Conservation (phyloP, 2,329 filamentous ascomycete genomes). For the Stachybotrys echinatus region DNA sequence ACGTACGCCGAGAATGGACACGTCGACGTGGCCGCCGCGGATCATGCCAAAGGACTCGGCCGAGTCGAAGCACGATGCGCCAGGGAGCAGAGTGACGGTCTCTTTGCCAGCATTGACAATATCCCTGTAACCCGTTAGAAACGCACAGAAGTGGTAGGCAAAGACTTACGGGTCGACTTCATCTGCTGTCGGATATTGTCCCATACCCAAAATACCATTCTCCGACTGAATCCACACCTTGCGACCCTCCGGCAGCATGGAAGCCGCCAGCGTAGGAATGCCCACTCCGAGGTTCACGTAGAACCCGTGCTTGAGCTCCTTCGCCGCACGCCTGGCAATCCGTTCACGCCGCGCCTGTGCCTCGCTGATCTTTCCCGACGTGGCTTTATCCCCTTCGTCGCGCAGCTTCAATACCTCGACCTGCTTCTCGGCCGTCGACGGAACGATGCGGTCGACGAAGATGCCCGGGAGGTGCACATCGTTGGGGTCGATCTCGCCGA, state of each 20-base stretch:
- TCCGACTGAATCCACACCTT: conserved; percentile 83
- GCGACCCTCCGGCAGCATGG: conserved; percentile 61
- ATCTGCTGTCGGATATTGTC: conserved; percentile 68
- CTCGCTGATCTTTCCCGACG: conserved; percentile 35
- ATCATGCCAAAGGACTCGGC: conserved; percentile 87
- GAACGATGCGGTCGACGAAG: conserved; percentile 76
- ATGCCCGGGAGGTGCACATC: conserved; percentile 77
- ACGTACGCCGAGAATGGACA: conserved; percentile 69
- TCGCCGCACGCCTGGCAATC: conserved; percentile 72
- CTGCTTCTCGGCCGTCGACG: conserved; percentile 63
- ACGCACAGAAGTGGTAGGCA: background rate
- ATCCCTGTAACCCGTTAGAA: conserved; percentile 37
- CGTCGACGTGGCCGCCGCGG: conserved; percentile 75
- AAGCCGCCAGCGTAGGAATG: conserved; percentile 80
- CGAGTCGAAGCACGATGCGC: conserved; percentile 72
- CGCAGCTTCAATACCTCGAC: conserved; percentile 65
- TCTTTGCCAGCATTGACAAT: conserved; percentile 87
- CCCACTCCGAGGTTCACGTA: conserved; percentile 76
- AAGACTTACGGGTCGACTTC: conserved; percentile 57
- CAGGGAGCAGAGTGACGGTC: conserved; percentile 73
- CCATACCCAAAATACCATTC: conserved; percentile 82
- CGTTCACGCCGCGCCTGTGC: conserved; percentile 56
- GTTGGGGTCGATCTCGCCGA: conserved; percentile 67
- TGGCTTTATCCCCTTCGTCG: conserved; percentile 29
- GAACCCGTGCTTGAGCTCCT: conserved; percentile 74